These are phyloP conservation scores for Flaveria linearis DNA, from an alignment of 129 eudicot genomes.

Conservation along the genomic window DNA sequence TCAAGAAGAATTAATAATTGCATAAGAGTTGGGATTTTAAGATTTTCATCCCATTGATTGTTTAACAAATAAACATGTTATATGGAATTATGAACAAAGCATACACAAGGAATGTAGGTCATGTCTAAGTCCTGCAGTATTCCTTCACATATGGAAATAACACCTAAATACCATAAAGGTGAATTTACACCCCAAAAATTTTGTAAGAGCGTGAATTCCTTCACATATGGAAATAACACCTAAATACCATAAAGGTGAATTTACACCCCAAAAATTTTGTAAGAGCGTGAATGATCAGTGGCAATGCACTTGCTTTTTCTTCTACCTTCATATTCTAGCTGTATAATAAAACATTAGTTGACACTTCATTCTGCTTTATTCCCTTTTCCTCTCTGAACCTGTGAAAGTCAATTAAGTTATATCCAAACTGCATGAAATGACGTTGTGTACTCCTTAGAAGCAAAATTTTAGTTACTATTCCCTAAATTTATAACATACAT, in stretches of 20 bases:
- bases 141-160: not conserved
- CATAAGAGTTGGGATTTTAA: not conserved
- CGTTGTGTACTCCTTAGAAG: conserved; percentile 16
- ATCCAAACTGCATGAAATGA: conserved; percentile 12
- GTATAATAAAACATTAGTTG: not conserved
- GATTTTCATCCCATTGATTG: conserved; percentile 11
- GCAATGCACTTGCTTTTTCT: conserved; percentile 9
- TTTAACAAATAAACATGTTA: not conserved
- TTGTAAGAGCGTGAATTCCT: conserved; percentile 4
- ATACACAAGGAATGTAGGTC: conserved; percentile 11
- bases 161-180: not conserved
- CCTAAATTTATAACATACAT: not conserved
- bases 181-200: too few relatives aligned
- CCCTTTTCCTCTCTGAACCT: conserved; percentile 13
- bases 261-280: conserved; percentile 2
- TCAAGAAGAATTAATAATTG: conserved; percentile 11
- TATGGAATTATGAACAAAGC: conserved; percentile 15
- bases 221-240: conserved; percentile 20
- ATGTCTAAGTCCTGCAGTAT: conserved; percentile 10
- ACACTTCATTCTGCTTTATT: conserved; percentile 6
- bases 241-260: not conserved
- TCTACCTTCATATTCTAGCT: conserved; percentile 15
- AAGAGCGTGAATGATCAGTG: conserved; percentile 16
- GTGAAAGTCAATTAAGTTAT: conserved; percentile 24
- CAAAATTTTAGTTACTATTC: conserved; percentile 9